Evolutionary conservation across 2,329 filamentous ascomycete genomes (phyloP), one percentile per base, ranked within the genome.

Genomic region (Xylariaceae sp.): DNA sequence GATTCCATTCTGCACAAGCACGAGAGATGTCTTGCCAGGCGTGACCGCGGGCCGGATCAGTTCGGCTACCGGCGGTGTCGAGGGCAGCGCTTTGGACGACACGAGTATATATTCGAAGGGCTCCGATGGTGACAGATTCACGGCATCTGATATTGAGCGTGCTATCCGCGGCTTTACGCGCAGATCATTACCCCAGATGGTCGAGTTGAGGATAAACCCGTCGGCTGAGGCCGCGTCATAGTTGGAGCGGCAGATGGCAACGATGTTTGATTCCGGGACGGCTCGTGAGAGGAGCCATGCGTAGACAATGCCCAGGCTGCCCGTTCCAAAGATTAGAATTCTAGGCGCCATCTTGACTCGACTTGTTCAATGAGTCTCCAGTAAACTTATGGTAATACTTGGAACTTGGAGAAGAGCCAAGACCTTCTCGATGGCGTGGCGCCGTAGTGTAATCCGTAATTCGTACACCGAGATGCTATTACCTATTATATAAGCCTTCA

Each of bases 1-100:
- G 55, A 85, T 78, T 11, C 82, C 82, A 64, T 85, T 85, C 65
- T 85, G 82, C 37, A 83, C 71, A 5, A 85, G 74, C n/a, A 80
- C 80, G 48, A 85, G 78, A 4, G 76, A 73, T 0, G 81, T 84
- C 11, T 39, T 60, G 7, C 56, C 64, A 11, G 61, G 54, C 13
- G 61, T 58, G 9, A 72, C 62, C 1, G 67, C 71, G 1, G 71
- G 71, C n/a, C 49, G 55, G 60, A 73, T 66, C 47, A 71, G 51
- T 56, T 70, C 67, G 4, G 70, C 65, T 10, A 61, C 65, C 3
- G 69, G 68, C 2, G 70, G 69, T 2, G 7, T 59, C 2, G 66
- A 66, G 10, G 64, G 67, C 2, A 71, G 47, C 2, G 67, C 67
- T 58, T 72, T 73, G 17, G 66, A 51, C 30, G 67, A 62, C 10